Percentiles rank a stretch among this genome's conserved stretches.
These are phyloP conservation scores for Aphanoascus verrucosus DNA, from an alignment of 2,329 filamentous ascomycete species.

Conservation along the genomic window DNA sequence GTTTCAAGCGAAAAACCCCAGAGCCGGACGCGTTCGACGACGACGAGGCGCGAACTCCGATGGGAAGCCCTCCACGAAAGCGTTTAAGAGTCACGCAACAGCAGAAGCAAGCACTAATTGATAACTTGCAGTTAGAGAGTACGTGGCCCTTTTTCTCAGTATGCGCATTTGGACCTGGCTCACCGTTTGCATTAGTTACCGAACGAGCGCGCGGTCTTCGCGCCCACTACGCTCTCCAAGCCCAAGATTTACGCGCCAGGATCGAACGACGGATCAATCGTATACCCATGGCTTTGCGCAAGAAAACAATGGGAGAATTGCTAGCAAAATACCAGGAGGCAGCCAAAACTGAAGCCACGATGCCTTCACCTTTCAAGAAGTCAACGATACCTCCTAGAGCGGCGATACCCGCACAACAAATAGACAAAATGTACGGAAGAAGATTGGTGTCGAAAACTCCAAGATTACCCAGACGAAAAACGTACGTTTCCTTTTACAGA, in stretches of 20 bases:
- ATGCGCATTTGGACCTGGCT: slow-evolving; percentile 13
- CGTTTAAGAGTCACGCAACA: slow-evolving; percentile 51
- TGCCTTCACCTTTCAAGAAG: slow-evolving; percentile 26
- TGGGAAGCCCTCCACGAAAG: slow-evolving; percentile 53
- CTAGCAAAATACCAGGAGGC: slow-evolving; percentile 43
- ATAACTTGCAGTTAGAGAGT: slow-evolving; percentile 86
- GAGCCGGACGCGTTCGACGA: slow-evolving; percentile 28
- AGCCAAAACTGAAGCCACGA: slow-evolving; percentile 37
- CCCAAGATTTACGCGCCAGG: slow-evolving; percentile 70
- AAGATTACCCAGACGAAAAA: slow-evolving; percentile 16
- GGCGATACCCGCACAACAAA: slow-evolving; percentile 22
- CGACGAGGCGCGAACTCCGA: slow-evolving; percentile 36
- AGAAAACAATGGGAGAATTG: slow-evolving; percentile 72
- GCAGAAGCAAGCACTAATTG: slow-evolving; percentile 78
- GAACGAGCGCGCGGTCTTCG: slow-evolving; percentile 78
- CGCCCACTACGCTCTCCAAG: slow-evolving; percentile 79
- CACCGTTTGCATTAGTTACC: slow-evolving; percentile 50
- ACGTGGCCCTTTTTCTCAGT: slow-evolving; percentile 27
- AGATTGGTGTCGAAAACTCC: slow-evolving; percentile 21
- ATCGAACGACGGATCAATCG: slow-evolving; percentile 90
- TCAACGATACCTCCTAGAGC: slow-evolving; percentile 22
- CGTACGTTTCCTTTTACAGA: not conserved
- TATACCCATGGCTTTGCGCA: slow-evolving; percentile 69
- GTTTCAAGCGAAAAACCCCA: slow-evolving; percentile 33
- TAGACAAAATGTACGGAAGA: slow-evolving; percentile 22